Evolutionary conservation across 129 eudicot genomes (phyloP).

Genomic region (Lonicera japonica): DNA sequence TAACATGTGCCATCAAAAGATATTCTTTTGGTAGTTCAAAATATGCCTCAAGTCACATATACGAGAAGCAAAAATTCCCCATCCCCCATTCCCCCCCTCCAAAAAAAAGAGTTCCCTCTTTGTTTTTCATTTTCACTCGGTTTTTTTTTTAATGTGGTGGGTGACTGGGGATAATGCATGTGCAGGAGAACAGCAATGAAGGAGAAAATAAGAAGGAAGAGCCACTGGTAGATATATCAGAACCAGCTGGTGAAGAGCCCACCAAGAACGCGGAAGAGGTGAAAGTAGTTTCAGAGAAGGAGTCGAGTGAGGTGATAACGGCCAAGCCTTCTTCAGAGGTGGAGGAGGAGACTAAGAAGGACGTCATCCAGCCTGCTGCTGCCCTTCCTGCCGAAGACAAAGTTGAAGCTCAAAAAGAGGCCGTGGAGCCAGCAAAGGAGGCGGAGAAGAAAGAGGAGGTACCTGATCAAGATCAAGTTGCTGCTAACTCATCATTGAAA

Average conservation of each 20-base stretch:
- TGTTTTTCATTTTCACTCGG: too few species aligned
- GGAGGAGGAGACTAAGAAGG: too few species aligned
- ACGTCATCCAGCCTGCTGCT: too few species aligned
- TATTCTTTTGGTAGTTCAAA: too few species aligned
- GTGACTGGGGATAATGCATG: neutral
- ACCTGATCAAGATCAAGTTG: too few species aligned
- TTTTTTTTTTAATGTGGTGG: neutral
- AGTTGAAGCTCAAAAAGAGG: constrained; percentile 6
- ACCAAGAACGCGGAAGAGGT: constrained; percentile 18
- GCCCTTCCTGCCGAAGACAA: neutral
- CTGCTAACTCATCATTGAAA: neutral
- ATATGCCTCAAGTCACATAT: too few species aligned
- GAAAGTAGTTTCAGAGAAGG: constrained; percentile 1
- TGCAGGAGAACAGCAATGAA: constrained; percentile 18
- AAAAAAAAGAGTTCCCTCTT: too few species aligned
- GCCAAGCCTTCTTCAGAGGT: too few species aligned
- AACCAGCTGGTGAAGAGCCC: constrained; percentile 9
- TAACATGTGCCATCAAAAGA: too few species aligned
- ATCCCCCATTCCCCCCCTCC: too few species aligned
- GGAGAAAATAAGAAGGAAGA: constrained; percentile 42
- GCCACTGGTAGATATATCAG: constrained; percentile 42
- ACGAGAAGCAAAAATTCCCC: too few species aligned
- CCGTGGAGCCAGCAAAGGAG: constrained; percentile 14
- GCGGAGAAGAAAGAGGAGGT: constrained; percentile 4
- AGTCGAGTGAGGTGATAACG: neutral